Percentiles rank a stretch among this genome's conserved stretches.
phyloP scores from a whole-genome alignment of 192 early-diverging fungal species.

The Mortierella antarctica region DNA sequence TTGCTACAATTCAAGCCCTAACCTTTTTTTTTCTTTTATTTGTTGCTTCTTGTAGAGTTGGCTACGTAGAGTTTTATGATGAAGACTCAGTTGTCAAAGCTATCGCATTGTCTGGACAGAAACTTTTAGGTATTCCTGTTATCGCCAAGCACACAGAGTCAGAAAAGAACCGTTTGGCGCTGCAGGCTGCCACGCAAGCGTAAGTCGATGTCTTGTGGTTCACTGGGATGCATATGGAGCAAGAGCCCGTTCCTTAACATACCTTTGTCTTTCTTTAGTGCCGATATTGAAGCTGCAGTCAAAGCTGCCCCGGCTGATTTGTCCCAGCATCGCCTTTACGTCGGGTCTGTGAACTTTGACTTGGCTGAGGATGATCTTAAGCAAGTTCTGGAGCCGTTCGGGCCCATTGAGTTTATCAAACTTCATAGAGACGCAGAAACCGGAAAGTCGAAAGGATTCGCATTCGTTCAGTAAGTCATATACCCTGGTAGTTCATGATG shows the following conservation, averaged over 20 bases:
- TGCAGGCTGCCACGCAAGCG: slow-evolving; percentile 62
- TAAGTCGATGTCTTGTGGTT: slow-evolving; percentile 42
- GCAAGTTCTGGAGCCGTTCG: slow-evolving; percentile 86
- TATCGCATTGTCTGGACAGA: slow-evolving; percentile 83
- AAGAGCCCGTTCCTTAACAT: too few species aligned
- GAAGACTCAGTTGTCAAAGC: slow-evolving; percentile 85
- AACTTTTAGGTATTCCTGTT: slow-evolving; percentile 93
- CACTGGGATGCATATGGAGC: too few species aligned
- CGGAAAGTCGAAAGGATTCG: slow-evolving; percentile 79
- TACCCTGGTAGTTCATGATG: not conserved
- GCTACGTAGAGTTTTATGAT: slow-evolving; percentile 97
- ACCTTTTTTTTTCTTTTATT: not conserved
- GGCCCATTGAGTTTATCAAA: slow-evolving; percentile 83
- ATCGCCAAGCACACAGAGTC: slow-evolving; percentile 92
- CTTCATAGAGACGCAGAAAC: slow-evolving; percentile 81
- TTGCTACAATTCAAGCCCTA: not conserved
- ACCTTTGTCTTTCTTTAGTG: not conserved
- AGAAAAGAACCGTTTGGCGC: slow-evolving; percentile 89
- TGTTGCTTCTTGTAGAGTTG: slow-evolving; percentile 70
- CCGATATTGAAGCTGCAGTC: slow-evolving; percentile 16
- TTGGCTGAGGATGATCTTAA: slow-evolving; percentile 80
- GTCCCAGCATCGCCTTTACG: slow-evolving; percentile 70
- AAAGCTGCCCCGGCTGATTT: slow-evolving; percentile 54
- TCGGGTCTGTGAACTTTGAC: slow-evolving; percentile 70
- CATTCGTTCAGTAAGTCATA: slow-evolving; percentile 79